phyloP scores from a whole-genome alignment of 257 asterid genomes.

The Lithospermum erythrorhizon region DNA sequence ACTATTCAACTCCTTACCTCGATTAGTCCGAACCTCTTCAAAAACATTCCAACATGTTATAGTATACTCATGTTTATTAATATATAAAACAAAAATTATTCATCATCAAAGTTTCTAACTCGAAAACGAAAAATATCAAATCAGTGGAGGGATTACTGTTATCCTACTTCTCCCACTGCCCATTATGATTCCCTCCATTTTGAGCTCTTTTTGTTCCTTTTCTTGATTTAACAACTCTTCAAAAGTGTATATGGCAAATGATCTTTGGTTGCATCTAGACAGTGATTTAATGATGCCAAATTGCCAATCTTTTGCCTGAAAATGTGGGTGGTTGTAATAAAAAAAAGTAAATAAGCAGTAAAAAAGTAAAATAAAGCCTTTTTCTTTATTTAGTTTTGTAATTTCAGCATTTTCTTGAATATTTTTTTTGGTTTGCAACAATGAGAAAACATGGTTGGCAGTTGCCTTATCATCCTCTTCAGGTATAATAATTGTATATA shows the following conservation, averaged over 20 bases:
- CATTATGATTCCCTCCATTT: no score
- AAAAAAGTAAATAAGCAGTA: conserved; percentile 7
- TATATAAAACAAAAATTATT: no score
- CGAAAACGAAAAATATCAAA: no score
- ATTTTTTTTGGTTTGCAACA: conserved; percentile 23
- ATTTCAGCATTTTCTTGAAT: conserved; percentile 15
- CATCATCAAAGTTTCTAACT: no score
- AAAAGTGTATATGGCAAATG: conserved; percentile 9
- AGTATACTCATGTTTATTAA: no score
- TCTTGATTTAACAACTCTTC: not conserved
- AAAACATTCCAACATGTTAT: no score
- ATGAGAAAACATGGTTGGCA: conserved; percentile 99
- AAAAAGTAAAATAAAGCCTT: conserved; percentile 15
- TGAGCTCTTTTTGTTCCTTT: no score
- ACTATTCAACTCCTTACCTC: no score
- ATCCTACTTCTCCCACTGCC: no score
- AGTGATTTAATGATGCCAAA: conserved; percentile 27
- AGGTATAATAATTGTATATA: conserved; percentile 29
- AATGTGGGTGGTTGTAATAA: conserved; percentile 32
- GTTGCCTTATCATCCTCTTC: conserved; percentile 99
- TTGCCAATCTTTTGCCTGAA: conserved; percentile 23
- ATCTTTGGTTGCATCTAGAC: conserved; percentile 12
- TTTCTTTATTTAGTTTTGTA: conserved; percentile 2
- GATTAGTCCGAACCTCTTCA: no score
- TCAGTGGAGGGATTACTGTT: no score